Percentiles rank a stretch among this genome's conserved stretches.
These are phyloP conservation scores for Trichoderma hamatum DNA, from an alignment of 2,329 filamentous ascomycete species.

Conservation along the genomic window DNA sequence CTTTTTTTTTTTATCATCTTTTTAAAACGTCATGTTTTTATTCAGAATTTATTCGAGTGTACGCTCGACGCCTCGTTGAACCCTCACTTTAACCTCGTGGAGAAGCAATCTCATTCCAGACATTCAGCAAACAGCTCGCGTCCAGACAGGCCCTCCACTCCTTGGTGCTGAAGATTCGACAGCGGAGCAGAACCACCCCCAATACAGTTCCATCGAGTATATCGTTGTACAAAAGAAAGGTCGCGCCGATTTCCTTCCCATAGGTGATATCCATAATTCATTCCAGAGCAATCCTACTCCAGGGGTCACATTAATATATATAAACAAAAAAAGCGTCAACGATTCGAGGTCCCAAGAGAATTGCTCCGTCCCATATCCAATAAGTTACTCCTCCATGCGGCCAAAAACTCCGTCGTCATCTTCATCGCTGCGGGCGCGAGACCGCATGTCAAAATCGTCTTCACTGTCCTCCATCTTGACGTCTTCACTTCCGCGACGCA, in stretches of 20 bases:
- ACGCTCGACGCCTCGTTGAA: constrained; percentile 65
- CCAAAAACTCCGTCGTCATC: constrained; percentile 97
- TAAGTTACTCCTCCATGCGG: constrained; percentile 81
- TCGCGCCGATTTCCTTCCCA: constrained; percentile 35
- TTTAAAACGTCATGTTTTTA: constrained; percentile 33
- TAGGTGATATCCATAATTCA: constrained; percentile 40
- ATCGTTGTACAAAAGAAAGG: constrained; percentile 56
- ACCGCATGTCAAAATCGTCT: constrained; percentile 65
- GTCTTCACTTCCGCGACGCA: constrained; percentile 56
- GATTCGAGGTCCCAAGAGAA: constrained; percentile 25
- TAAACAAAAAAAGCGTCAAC: constrained; percentile 30
- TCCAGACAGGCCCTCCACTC: constrained; percentile 57
- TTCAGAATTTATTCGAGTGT: constrained; percentile 49
- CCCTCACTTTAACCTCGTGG: constrained; percentile 75
- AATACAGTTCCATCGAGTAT: constrained; percentile 45
- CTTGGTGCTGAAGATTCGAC: constrained; percentile 66
- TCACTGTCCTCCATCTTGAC: constrained; percentile 72
- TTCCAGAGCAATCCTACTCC: constrained; percentile 40
- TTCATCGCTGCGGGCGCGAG: constrained; percentile 73
- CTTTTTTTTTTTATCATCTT: background rate
- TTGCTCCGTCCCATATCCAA: constrained; percentile 30
- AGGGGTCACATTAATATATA: constrained; percentile 21
- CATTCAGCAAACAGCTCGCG: constrained; percentile 29
- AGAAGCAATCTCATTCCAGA: constrained; percentile 46
- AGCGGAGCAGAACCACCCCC: constrained; percentile 64